These are phyloP conservation scores for Fraxinus velutina DNA, from an alignment of 305 asterid genomes.

Conservation along the genomic window DNA sequence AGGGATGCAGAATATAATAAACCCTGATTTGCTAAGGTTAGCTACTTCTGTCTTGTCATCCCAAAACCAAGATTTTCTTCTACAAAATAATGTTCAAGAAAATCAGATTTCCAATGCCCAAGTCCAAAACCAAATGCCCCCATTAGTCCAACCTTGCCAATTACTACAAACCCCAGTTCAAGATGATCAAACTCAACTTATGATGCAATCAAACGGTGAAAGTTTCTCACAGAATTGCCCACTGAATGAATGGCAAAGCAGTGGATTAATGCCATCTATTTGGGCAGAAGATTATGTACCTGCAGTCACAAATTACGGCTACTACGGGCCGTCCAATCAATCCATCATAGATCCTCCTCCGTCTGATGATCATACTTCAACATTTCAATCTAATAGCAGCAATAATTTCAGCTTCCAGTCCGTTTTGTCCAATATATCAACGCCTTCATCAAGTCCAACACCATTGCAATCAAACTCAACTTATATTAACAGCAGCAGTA, in stretches of 20 bases:
- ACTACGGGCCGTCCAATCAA: slow-evolving; percentile 36
- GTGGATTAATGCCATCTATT: slow-evolving; percentile 22
- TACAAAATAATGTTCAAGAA: slow-evolving; percentile 28
- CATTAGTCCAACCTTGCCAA: slow-evolving; percentile 29
- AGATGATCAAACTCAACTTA: slow-evolving; percentile 29
- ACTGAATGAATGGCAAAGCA: slow-evolving; percentile 45
- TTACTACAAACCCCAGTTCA: slow-evolving; percentile 37
- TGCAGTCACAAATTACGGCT: slow-evolving; percentile 33
- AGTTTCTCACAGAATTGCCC: slow-evolving; percentile 29
- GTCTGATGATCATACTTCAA: slow-evolving; percentile 44
- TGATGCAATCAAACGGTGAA: slow-evolving; percentile 34
- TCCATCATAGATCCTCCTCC: slow-evolving; percentile 31
- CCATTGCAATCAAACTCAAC: slow-evolving; percentile 51
- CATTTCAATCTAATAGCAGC: slow-evolving; percentile 48
- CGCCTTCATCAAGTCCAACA: slow-evolving; percentile 69
- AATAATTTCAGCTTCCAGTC: slow-evolving; percentile 51
- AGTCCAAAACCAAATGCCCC: slow-evolving; percentile 28
- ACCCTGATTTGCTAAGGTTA: slow-evolving; percentile 54
- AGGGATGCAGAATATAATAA: slow-evolving; percentile 46
- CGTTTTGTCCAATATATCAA: slow-evolving; percentile 50
- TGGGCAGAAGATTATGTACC: slow-evolving; percentile 36
- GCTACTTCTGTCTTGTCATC: slow-evolving; percentile 55
- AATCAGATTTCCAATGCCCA: slow-evolving; percentile 28
- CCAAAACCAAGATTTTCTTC: slow-evolving; percentile 31
- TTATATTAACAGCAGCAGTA: slow-evolving; percentile 31